phyloP scores from a whole-genome alignment of 768 basidiomycete species.

The Phylloporus sp. region DNA sequence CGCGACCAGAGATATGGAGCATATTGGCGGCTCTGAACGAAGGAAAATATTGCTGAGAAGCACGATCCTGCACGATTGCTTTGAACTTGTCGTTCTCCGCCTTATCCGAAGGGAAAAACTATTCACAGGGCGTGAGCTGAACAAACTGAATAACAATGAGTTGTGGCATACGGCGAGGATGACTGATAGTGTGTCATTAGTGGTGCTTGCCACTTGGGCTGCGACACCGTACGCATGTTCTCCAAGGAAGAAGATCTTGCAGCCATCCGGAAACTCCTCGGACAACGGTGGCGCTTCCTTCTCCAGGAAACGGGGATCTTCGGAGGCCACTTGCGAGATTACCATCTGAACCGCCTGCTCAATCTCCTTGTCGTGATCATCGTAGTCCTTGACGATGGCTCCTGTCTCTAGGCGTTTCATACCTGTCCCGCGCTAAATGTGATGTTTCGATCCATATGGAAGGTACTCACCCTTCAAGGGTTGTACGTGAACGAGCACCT shows the following conservation, averaged over 20 bases:
- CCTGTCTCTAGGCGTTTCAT: slow-evolving; percentile 85
- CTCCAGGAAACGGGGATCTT: slow-evolving; percentile 87
- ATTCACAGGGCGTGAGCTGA: slow-evolving; percentile 1
- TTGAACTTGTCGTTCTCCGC: slow-evolving; percentile 78
- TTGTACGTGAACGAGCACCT: slow-evolving; percentile 81
- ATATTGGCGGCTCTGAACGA: slow-evolving; percentile 75
- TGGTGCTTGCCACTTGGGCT: slow-evolving; percentile 78
- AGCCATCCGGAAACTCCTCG: slow-evolving; percentile 87
- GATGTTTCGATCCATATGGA: not conserved
- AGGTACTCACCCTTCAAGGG: slow-evolving; percentile 75
- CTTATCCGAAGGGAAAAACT: slow-evolving; percentile 89
- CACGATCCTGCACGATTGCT: slow-evolving; percentile 49
- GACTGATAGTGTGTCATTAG: slow-evolving; percentile 69
- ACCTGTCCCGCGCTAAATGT: slow-evolving; percentile 43
- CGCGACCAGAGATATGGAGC: slow-evolving; percentile 71
- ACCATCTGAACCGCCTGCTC: slow-evolving; percentile 88
- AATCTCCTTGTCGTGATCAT: slow-evolving; percentile 72
- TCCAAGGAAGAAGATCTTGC: slow-evolving; percentile 94
- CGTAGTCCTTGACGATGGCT: slow-evolving; percentile 94
- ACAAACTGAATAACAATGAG: not conserved
- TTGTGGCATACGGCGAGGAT: slow-evolving; percentile 68
- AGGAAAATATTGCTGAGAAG: slow-evolving; percentile 62
- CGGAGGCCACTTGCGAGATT: slow-evolving; percentile 72
- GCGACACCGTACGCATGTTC: slow-evolving; percentile 95
- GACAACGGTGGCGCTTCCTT: slow-evolving; percentile 74